Evolutionary conservation across 2,329 filamentous ascomycete genomes (phyloP).

Genomic region (Thermothelomyces thermophilus): DNA sequence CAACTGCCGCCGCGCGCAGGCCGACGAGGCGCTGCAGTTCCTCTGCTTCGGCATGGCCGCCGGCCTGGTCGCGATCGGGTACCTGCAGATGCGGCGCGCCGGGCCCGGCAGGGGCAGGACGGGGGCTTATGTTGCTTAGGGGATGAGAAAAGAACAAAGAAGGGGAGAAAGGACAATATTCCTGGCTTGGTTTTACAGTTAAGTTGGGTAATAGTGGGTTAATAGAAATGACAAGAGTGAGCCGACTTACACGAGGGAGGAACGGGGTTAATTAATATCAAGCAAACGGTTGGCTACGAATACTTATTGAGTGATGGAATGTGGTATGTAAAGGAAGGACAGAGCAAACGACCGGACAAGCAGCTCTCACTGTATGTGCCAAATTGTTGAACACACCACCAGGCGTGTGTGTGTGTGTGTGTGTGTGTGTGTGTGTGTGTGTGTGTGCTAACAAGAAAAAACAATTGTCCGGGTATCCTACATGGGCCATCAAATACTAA

Average conservation of each 20-base stretch:
- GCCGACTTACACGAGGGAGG: too few species aligned
- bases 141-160: not conserved
- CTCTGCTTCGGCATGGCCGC: conserved; percentile 13
- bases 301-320: too few species aligned
- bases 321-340: too few species aligned
- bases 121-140: conserved; percentile 8
- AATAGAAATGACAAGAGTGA: too few species aligned
- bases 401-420: too few species aligned
- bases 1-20: conserved; percentile 19
- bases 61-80: conserved; percentile 11
- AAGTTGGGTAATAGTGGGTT: not conserved
- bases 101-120: not conserved
- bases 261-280: too few species aligned
- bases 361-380: too few species aligned
- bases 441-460: not conserved
- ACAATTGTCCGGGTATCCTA: conserved; percentile 10
- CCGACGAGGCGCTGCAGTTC: conserved; percentile 21
- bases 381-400: too few species aligned
- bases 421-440: too few species aligned
- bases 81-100: conserved; percentile 9
- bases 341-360: too few species aligned
- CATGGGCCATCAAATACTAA: conserved; percentile 6
- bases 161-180: not conserved
- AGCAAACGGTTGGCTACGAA: too few species aligned
- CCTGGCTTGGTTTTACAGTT: not conserved